Evolutionary conservation across 2,329 filamentous ascomycete species (phyloP).

Genomic region (Fusarium tjaetaba): DNA sequence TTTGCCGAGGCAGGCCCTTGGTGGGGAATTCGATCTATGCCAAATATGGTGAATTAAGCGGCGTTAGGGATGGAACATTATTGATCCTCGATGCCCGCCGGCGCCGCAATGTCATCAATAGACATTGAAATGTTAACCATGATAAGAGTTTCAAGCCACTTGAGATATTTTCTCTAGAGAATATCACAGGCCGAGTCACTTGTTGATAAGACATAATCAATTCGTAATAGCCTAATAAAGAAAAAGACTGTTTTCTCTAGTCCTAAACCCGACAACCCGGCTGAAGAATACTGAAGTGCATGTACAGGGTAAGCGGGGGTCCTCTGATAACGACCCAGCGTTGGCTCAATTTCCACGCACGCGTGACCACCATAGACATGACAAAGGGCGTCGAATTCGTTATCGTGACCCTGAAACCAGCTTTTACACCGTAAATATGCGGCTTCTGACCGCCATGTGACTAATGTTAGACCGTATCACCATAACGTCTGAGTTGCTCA

Average conservation of each 20-base stretch:
- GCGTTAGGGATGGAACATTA: background rate
- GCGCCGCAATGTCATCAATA: accelerated
- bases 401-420: background rate
- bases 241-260: accelerated
- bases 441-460: background rate
- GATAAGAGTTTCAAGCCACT: accelerated
- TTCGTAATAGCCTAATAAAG: no score
- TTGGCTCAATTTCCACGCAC: background rate
- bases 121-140: accelerated
- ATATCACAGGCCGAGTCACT: accelerated
- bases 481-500: accelerated
- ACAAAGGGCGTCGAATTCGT: background rate
- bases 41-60: background rate
- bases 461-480: accelerated
- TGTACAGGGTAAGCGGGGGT: background rate
- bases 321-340: background rate
- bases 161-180: accelerated
- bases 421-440: background rate
- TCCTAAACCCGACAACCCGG: accelerated
- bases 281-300: accelerated
- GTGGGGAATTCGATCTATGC: background rate
- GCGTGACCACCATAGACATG: background rate
- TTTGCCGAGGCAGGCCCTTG: background rate
- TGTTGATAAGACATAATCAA: accelerated
- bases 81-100: background rate